Conservation (phyloP, 371 early-diverging fungal genomes). For the Lichtheimia hyalospora region DNA sequence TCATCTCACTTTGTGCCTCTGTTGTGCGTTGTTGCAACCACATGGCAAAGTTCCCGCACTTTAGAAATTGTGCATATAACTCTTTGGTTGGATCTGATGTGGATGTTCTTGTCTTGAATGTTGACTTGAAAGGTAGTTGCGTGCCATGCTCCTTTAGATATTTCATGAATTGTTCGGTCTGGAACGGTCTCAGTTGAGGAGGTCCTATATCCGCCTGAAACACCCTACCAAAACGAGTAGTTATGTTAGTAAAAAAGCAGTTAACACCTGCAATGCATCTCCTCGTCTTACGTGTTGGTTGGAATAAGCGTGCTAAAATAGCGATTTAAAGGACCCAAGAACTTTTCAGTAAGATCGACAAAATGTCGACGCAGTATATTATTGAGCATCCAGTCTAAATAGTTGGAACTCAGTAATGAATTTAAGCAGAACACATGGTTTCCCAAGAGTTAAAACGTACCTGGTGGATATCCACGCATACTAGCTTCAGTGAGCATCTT, state of each 20-base stretch:
- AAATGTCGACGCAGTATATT: slow-evolving; percentile 92
- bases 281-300: slow-evolving; percentile 41
- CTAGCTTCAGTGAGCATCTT: slow-evolving; percentile 71
- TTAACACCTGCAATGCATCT: too few relatives aligned
- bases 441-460: slow-evolving; percentile 19
- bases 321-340: slow-evolving; percentile 92
- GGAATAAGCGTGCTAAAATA: slow-evolving; percentile 90
- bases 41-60: slow-evolving; percentile 93
- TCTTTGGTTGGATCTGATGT: slow-evolving; percentile 53
- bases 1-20: slow-evolving; percentile 75
- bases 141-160: slow-evolving; percentile 54
- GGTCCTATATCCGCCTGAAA: slow-evolving; percentile 19
- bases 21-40: slow-evolving; percentile 88
- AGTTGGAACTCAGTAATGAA: slow-evolving; percentile 4
- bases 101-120: slow-evolving; percentile 49
- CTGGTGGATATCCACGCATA: slow-evolving; percentile 64
- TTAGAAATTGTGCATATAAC: slow-evolving; percentile 86
- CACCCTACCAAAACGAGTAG: neutral
- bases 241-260: slow-evolving; percentile 6
- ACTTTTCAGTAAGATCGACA: slow-evolving; percentile 89
- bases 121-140: slow-evolving; percentile 53
- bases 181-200: slow-evolving; percentile 52
- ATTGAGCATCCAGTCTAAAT: slow-evolving; percentile 72
- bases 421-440: neutral
- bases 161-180: slow-evolving; percentile 53